phyloP scores from a whole-genome alignment of 805 yeast species.

The Yarrowia sp. region DNA sequence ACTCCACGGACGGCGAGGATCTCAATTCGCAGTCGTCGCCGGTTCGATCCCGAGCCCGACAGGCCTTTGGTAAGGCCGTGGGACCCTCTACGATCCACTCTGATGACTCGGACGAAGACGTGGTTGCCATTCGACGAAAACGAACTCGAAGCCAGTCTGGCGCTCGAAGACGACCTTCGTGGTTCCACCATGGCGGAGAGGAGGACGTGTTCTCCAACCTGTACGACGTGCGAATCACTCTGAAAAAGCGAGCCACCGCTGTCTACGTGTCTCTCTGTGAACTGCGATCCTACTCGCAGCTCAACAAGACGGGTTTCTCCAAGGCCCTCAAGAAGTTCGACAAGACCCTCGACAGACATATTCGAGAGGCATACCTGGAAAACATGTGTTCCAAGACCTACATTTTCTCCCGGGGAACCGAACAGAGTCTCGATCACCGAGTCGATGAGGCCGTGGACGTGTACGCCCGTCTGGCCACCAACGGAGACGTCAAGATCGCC shows the following conservation, averaged over 20 bases:
- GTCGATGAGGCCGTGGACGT: constrained; percentile 53
- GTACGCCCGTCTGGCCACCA: constrained; percentile 53
- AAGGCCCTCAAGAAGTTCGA: constrained; percentile 92
- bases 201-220: constrained; percentile 24
- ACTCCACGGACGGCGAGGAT: constrained; percentile 24
- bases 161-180: constrained; percentile 24
- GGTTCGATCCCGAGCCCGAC: not conserved
- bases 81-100: constrained; percentile 6
- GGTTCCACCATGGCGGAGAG: constrained; percentile 25
- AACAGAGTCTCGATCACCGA: constrained; percentile 49
- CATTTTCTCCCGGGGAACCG: constrained; percentile 54
- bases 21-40: not conserved
- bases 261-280: constrained; percentile 76
- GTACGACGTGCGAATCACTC: constrained; percentile 48
- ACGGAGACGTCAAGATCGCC: constrained; percentile 46
- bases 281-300: constrained; percentile 74
- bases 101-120: constrained; percentile 20
- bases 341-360: constrained; percentile 64
- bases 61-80: constrained; percentile 1
- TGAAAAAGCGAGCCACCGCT: constrained; percentile 63
- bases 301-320: constrained; percentile 84
- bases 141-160: constrained; percentile 22
- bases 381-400: constrained; percentile 47
- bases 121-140: constrained; percentile 6
- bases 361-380: constrained; percentile 58